Percentiles rank a stretch among this genome's conserved stretches.
Conservation (phyloP, 2,329 filamentous ascomycete genomes). For the Podosphaera fusca region DNA sequence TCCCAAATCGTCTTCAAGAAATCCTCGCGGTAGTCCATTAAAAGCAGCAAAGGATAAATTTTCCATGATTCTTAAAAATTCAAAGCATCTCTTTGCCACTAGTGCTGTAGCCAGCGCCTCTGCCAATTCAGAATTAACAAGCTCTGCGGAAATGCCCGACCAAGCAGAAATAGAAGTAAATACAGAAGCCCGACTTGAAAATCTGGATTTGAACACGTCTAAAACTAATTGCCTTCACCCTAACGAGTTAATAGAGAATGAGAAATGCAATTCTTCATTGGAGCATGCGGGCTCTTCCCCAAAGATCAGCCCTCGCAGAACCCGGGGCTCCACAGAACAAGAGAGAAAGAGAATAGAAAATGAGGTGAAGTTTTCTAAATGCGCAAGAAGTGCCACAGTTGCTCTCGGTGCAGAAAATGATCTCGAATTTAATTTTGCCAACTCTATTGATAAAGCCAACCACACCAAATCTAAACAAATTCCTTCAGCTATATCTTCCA, state of each 20-base stretch:
- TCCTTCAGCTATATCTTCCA: slow-evolving; percentile 18
- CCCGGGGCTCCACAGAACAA: slow-evolving; percentile 34
- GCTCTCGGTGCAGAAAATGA: slow-evolving; percentile 36
- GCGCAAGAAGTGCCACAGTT: slow-evolving; percentile 35
- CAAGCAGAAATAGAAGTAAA: slow-evolving; percentile 23
- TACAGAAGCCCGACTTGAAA: slow-evolving; percentile 24
- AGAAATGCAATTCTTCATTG: background rate
- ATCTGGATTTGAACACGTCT: background rate
- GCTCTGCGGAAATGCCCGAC: slow-evolving; percentile 31
- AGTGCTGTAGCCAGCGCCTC: slow-evolving; percentile 35
- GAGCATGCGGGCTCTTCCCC: background rate
- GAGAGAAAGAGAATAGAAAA: slow-evolving; percentile 40
- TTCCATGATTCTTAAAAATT: slow-evolving; percentile 73
- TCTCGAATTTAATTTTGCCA: slow-evolving; percentile 41
- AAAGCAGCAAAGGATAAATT: slow-evolving; percentile 86
- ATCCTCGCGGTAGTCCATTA: slow-evolving; percentile 49
- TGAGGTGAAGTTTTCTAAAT: slow-evolving; percentile 36
- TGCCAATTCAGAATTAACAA: slow-evolving; percentile 28
- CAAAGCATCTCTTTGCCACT: slow-evolving; percentile 65
- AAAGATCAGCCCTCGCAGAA: slow-evolving; percentile 19
- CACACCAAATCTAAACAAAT: slow-evolving; percentile 35
- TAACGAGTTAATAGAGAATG: too few relatives aligned
- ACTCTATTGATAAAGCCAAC: slow-evolving; percentile 45
- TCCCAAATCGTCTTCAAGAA: slow-evolving; percentile 31
- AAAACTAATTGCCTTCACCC: too few relatives aligned